Evolutionary conservation across 1,284 basidiomycete genomes (phyloP), one percentile per base, ranked within the genome.

Genomic region (Pascua guehoae): DNA sequence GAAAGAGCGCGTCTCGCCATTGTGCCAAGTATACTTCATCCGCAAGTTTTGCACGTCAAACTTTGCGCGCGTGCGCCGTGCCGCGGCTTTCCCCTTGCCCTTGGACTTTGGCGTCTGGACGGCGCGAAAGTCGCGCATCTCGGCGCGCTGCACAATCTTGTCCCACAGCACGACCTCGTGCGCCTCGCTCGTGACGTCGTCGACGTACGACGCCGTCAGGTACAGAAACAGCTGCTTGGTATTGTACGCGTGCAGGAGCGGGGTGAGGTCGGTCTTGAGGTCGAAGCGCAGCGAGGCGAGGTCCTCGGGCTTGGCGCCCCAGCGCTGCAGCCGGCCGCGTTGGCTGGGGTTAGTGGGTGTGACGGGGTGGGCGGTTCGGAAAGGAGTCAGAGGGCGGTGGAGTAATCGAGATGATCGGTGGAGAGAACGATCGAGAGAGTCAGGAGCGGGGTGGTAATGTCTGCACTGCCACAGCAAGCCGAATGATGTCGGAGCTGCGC

Each of bases 211-310:
- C 1, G 78, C 78, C 1, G 73, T 75, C 7, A 79, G 65, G 59
- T 76, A 73, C n/a, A 78, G 62, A 62, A 76, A 78, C 16, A 79
- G 65, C 58, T 79, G 78, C 61, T 79, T 79, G 37, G 77, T 78
- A 63, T 79, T 79, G 70, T 75, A 79, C 15, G 70, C 67, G 49
- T 72, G 66, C 51, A 79, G 72, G 15, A 79, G 56, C 1, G 72
- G 70, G 12, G 70, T 66, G 10, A 79, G 67, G 61, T 79, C 76
- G 18, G 73, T 68, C 32, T 70, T 66, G 15, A 77, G 38, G 62
- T 76, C 74, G 64, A 79, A 78, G n/a, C 67, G 64, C 12, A 77
- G 54, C 37, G 68, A 66, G 8, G 70, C 76, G 12, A 76, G 56
- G 55, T 79, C 78, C 65, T 76, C 70, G 53, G 72, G 61, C 39